Evolutionary conservation across 202 grass and related monocot genomes (phyloP).

Genomic region (Hordeum pubiflorum): DNA sequence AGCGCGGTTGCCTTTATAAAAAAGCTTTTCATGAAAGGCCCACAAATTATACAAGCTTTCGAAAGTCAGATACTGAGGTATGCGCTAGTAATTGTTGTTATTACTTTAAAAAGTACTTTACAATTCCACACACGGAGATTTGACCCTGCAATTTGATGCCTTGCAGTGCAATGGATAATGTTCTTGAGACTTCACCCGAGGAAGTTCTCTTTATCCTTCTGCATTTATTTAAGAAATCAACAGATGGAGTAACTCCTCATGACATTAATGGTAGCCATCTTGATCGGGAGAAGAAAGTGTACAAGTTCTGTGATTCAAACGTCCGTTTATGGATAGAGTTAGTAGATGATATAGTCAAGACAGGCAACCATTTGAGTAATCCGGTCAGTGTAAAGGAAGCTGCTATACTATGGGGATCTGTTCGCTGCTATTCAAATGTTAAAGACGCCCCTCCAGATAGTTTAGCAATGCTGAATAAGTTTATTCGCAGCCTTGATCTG

Average conservation of each 20-base stretch:
- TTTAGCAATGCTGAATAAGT: slow-evolving; percentile 49
- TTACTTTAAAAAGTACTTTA: not conserved
- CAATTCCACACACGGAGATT: not conserved
- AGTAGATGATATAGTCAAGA: slow-evolving; percentile 31
- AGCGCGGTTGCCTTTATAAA: slow-evolving; percentile 53
- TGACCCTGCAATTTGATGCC: slow-evolving; percentile 23
- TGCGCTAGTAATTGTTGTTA: slow-evolving; percentile 4
- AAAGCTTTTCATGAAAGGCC: slow-evolving; percentile 49
- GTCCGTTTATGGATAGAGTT: slow-evolving; percentile 44
- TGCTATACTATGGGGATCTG: slow-evolving; percentile 70
- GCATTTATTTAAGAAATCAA: slow-evolving; percentile 53
- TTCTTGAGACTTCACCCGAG: slow-evolving; percentile 53
- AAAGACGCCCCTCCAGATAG: slow-evolving; percentile 36
- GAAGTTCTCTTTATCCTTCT: slow-evolving; percentile 62
- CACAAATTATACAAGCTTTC: slow-evolving; percentile 50
- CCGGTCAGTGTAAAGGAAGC: slow-evolving; percentile 48
- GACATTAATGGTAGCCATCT: slow-evolving; percentile 32
- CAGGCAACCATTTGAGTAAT: slow-evolving; percentile 26
- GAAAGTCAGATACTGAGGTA: slow-evolving; percentile 69
- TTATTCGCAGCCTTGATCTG: slow-evolving; percentile 49
- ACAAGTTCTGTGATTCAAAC: slow-evolving; percentile 51
- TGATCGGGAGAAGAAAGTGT: slow-evolving; percentile 41
- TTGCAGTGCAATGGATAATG: slow-evolving; percentile 65
- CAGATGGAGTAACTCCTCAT: slow-evolving; percentile 37
- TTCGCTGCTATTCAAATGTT: slow-evolving; percentile 62